Evolutionary conservation across 345 rosid species (phyloP).

Genomic region (Nephelium lappaceum): DNA sequence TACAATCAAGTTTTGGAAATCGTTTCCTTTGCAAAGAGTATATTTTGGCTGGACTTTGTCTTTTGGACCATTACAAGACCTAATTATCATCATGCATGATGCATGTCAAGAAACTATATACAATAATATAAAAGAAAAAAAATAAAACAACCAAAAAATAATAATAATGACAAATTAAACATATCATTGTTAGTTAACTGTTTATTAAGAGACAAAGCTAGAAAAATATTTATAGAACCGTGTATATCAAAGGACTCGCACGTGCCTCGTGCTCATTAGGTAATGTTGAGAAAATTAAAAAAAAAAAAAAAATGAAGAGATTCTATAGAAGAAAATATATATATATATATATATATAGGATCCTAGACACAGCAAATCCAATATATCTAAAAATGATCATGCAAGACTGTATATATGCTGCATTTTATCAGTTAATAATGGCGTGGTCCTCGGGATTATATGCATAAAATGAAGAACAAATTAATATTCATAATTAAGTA

Average conservation of each 20-base stretch:
- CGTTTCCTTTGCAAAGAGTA: background rate
- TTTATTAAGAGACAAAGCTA: too few species aligned
- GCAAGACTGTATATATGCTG: background rate
- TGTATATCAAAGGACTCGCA: background rate
- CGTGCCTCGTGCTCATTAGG: slow-evolving; percentile 1
- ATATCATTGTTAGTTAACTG: too few species aligned
- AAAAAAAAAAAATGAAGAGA: background rate
- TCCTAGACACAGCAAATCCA: slow-evolving; percentile 12
- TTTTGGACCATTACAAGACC: background rate
- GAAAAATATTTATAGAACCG: too few species aligned
- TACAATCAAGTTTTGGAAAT: background rate
- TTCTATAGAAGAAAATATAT: background rate
- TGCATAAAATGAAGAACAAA: background rate
- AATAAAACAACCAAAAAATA: background rate
- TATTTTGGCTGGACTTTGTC: slow-evolving; percentile 2
- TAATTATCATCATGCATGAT: background rate
- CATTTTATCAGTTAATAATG: background rate
- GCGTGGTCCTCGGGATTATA: slow-evolving; percentile 8
- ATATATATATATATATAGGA: background rate
- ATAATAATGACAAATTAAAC: too few species aligned
- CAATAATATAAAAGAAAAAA: background rate
- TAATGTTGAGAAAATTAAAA: background rate
- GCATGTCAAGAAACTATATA: background rate
- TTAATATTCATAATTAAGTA: background rate
- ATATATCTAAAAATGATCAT: too few species aligned